These are phyloP conservation scores for Glycyrrhiza uralensis DNA, from an alignment of 306 rosid genomes.

Conservation along the genomic window DNA sequence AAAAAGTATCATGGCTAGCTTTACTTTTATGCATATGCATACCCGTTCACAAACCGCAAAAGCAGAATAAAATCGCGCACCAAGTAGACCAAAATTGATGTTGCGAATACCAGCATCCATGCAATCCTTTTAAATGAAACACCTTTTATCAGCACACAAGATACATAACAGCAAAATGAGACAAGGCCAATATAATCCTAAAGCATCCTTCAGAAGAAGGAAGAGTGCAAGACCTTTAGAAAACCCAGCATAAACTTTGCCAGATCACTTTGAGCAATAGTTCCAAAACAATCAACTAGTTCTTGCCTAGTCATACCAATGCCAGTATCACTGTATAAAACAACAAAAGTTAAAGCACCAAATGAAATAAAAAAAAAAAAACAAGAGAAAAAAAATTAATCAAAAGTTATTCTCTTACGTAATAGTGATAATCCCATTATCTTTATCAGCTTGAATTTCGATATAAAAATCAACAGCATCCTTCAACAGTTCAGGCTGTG, in stretches of 20 bases:
- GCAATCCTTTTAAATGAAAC: constrained; percentile 60
- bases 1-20: neutral
- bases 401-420: constrained; percentile 49
- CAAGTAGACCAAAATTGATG: constrained; percentile 94
- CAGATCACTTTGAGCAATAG: constrained; percentile 98
- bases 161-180: neutral
- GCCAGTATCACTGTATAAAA: constrained; percentile 74
- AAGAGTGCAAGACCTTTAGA: constrained; percentile 65
- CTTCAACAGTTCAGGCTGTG: constrained; percentile 71
- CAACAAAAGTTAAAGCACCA: constrained; percentile 13
- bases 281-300: constrained; percentile 94
- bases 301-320: constrained; percentile 94
- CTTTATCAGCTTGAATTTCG: constrained; percentile 77
- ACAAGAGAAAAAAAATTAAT: neutral
- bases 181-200: neutral
- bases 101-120: constrained; percentile 81
- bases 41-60: constrained; percentile 89
- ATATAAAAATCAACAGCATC: constrained; percentile 77
- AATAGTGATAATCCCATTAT: constrained; percentile 73
- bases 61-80: constrained; percentile 91
- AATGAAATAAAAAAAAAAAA: neutral
- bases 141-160: constrained; percentile 26
- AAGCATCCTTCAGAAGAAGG: neutral
- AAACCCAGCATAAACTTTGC: constrained; percentile 91
- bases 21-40: constrained; percentile 16